Conservation (phyloP, 2,329 filamentous ascomycete species). For the Diplocarpon mali region DNA sequence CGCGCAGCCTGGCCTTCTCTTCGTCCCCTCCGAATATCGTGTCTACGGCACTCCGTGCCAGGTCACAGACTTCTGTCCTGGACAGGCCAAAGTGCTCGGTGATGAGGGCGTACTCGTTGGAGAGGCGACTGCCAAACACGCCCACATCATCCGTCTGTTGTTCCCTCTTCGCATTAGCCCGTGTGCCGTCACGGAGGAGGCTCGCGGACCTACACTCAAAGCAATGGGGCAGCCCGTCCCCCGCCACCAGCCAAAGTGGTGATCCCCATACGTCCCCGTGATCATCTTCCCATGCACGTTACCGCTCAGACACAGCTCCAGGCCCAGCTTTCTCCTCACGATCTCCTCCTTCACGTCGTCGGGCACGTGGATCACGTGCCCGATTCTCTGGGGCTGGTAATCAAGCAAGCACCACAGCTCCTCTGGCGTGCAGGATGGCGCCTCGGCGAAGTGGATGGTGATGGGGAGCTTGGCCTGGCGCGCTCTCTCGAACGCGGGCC, state of each 20-base stretch:
- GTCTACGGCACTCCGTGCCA: slow-evolving; percentile 51
- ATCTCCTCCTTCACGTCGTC: slow-evolving; percentile 48
- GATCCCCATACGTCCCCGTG: slow-evolving; percentile 48
- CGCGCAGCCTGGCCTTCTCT: slow-evolving; percentile 46
- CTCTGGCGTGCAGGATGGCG: slow-evolving; percentile 41
- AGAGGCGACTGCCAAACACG: slow-evolving; percentile 65
- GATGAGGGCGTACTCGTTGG: slow-evolving; percentile 66
- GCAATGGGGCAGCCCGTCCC: slow-evolving; percentile 48
- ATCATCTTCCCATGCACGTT: slow-evolving; percentile 71
- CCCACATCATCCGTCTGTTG: slow-evolving; percentile 74
- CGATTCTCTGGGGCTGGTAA: slow-evolving; percentile 58
- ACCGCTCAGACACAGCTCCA: slow-evolving; percentile 72
- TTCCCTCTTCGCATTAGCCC: background rate
- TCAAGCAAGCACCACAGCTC: slow-evolving; percentile 55
- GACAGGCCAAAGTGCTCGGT: slow-evolving; percentile 56
- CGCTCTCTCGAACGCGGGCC: slow-evolving; percentile 46
- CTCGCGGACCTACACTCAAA: slow-evolving; percentile 48
- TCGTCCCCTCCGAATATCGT: slow-evolving; percentile 54
- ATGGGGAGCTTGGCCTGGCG: slow-evolving; percentile 44
- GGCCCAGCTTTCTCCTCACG: slow-evolving; percentile 40
- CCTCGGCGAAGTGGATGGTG: slow-evolving; percentile 73
- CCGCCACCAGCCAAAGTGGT: slow-evolving; percentile 71
- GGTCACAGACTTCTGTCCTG: slow-evolving; percentile 34
- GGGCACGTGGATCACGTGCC: slow-evolving; percentile 69
- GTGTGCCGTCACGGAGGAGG: background rate